Evolutionary conservation across 352 stramenopile genomes (phyloP), one percentile per base, ranked within the genome.

Genomic region (Globisporangium camurandrum): DNA sequence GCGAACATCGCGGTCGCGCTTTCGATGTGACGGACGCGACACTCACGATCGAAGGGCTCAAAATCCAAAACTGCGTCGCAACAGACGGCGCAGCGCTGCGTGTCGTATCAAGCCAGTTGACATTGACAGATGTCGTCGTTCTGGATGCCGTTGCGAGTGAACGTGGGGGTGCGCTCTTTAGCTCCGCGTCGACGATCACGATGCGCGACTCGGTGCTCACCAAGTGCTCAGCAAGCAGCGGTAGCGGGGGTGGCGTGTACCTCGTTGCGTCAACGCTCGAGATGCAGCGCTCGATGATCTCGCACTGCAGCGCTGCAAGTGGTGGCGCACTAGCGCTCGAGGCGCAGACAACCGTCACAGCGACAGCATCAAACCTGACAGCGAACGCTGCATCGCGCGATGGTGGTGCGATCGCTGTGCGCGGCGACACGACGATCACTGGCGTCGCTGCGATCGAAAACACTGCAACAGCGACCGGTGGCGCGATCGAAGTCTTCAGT

Each of bases 21-120:
- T 61, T 63, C 12, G 46, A 27, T 19, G 24, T 63, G 1, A 50
- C 40, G 6, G 23, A 46, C 4, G 24, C 26, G 0, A 66, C 19
- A 3, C 11, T 71, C 8, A 28, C 2, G 4, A 34, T 88, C 8
- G 42, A 68, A 17, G 76, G 76, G 0, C 27, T 88, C 0, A 67
- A 64, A 1, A 37, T 88, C 8, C 43, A 59, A n/a, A 66, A 79
- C 22, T 78, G 71, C 19, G 34, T 36, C 1, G 44, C 51, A 3
- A 8, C 10, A 8, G 31, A 59, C 12, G 71, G 60, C 2, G 69
- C 62, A 1, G 63, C 42, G 4, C 56, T 81, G 7, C 62, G 45
- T 16, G 37, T 66, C 26, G 1, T 22, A 9, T 34, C 39, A 41
- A 58, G 62, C 17, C 23, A 51, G 6, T 49, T 75, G 23, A 51